Evolutionary conservation across 2,329 filamentous ascomycete species (phyloP).

Genomic region (Magnaporthiopsis rhizophila): DNA sequence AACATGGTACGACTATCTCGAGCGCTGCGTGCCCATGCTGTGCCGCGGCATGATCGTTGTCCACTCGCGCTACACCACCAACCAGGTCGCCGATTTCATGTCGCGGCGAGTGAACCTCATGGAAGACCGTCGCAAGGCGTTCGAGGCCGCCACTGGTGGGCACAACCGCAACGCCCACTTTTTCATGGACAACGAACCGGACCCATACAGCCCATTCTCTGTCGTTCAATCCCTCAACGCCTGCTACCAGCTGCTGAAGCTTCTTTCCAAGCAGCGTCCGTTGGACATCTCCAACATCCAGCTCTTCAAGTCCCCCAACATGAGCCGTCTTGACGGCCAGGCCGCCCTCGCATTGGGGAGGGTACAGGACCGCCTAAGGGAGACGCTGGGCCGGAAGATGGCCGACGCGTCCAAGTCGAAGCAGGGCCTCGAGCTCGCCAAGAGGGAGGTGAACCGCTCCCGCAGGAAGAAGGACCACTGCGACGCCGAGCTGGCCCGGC

Average conservation of each 20-base stretch:
- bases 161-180: background rate
- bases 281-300: background rate
- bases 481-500: background rate
- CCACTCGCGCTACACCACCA: background rate
- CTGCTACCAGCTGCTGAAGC: background rate
- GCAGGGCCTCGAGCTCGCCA: background rate
- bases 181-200: conserved; percentile 4
- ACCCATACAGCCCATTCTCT: background rate
- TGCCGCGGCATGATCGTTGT: background rate
- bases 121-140: background rate
- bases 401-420: background rate
- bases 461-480: background rate
- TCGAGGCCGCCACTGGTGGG: background rate
- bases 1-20: conserved; percentile 1
- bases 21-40: conserved; percentile 2
- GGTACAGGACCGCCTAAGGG: background rate
- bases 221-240: background rate
- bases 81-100: background rate
- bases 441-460: background rate
- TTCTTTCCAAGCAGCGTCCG: background rate
- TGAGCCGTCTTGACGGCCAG: background rate
- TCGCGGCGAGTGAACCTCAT: background rate
- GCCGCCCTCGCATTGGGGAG: background rate
- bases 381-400: background rate
- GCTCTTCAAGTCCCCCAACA: conserved; percentile 1